Conservation (phyloP, 75 land plant species). For the Cupressus sempervirens region DNA sequence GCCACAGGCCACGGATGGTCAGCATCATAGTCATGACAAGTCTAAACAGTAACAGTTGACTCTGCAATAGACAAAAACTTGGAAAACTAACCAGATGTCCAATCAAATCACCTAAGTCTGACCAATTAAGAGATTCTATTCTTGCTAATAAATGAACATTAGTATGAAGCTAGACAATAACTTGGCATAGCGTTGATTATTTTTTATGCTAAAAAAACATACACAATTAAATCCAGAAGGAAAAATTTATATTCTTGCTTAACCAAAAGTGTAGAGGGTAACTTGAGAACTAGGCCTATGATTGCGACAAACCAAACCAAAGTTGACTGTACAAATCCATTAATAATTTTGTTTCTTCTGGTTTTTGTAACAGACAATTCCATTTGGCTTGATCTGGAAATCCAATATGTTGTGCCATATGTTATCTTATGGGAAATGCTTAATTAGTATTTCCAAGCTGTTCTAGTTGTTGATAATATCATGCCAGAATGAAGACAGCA, state of each 20-base stretch:
- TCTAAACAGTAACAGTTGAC: neutral
- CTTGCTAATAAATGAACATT: neutral
- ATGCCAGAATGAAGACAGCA: neutral
- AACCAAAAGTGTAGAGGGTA: neutral
- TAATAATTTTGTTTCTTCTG: neutral
- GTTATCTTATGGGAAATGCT: neutral
- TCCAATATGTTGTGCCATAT: neutral
- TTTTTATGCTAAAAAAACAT: no score
- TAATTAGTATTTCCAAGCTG: neutral
- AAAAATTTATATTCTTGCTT: no score
- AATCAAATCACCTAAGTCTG: neutral
- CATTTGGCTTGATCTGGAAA: neutral
- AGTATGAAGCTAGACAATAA: neutral
- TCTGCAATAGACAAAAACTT: neutral
- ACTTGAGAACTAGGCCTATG: neutral
- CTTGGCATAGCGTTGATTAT: neutral
- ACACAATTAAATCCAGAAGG: no score
- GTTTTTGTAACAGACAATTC: neutral
- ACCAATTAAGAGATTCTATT: neutral
- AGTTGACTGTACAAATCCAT: neutral
- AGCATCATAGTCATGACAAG: neutral
- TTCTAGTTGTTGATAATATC: neutral
- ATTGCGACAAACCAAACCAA: neutral
- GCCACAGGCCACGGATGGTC: neutral
- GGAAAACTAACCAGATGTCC: neutral